These are phyloP conservation scores for Cladosporium austrohemisphaericum DNA, from an alignment of 2,329 filamentous ascomycete species.

Conservation along the genomic window DNA sequence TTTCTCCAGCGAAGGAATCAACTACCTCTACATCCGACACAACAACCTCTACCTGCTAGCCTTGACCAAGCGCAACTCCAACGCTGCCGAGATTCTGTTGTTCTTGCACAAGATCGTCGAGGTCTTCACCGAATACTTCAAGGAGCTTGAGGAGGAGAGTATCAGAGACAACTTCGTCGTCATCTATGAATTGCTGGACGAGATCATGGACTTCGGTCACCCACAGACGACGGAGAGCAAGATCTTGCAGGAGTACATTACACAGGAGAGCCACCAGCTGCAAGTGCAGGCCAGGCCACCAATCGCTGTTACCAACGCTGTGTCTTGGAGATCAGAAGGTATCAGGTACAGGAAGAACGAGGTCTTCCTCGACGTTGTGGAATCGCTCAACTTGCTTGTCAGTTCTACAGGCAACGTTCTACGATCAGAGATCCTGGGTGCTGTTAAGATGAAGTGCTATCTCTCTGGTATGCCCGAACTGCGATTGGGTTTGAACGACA, in stretches of 20 bases:
- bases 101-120: conserved; percentile 98
- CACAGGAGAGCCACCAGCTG: conserved; percentile 97
- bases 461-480: conserved; percentile 97
- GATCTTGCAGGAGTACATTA: conserved; percentile 95
- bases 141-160: conserved; percentile 95
- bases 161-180: conserved; percentile 99
- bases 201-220: conserved; percentile 99
- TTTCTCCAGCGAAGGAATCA: conserved; percentile 98
- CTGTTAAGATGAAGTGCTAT: conserved; percentile 99
- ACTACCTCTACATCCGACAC: conserved; percentile 98
- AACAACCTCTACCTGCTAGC: conserved; percentile 99
- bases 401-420: conserved; percentile 92
- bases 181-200: conserved; percentile 96
- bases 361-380: conserved; percentile 95
- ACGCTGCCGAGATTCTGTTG: conserved; percentile 95
- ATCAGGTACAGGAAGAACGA: conserved; percentile 99
- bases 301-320: conserved; percentile 96
- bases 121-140: conserved; percentile 99
- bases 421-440: conserved; percentile 91
- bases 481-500: conserved; percentile 91
- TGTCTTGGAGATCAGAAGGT: conserved; percentile 96
- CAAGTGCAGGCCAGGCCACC: conserved; percentile 94
- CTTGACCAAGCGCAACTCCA: conserved; percentile 96
- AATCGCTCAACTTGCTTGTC: conserved; percentile 92
- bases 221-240: conserved; percentile 97